phyloP scores from a whole-genome alignment of 2,329 filamentous ascomycete species.

The Ceratocystis eucalypticola region DNA sequence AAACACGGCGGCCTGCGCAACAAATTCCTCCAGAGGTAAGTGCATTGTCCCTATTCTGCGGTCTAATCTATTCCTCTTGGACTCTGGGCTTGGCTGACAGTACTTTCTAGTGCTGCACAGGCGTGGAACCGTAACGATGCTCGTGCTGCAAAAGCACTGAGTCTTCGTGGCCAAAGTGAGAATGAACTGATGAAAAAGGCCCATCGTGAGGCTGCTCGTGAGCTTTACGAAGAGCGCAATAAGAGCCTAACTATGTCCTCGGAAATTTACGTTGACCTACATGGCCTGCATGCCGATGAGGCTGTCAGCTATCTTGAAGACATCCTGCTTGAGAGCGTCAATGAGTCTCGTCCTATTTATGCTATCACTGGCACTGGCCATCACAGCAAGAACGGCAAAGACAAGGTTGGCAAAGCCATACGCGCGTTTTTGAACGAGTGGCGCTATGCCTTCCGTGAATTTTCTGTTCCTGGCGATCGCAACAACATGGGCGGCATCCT shows the following conservation, averaged over 20 bases:
- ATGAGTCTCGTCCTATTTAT: conserved; percentile 65
- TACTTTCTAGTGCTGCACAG: conserved; percentile 63
- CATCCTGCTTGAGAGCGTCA: conserved; percentile 68
- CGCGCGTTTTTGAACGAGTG: conserved; percentile 86
- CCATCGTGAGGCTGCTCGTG: conserved; percentile 80
- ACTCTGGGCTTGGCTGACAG: neutral
- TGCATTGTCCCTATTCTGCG: neutral
- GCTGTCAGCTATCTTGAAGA: conserved; percentile 87
- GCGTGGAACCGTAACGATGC: conserved; percentile 98
- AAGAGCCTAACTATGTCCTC: conserved; percentile 45
- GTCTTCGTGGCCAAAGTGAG: conserved; percentile 85
- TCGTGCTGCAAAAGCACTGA: conserved; percentile 85
- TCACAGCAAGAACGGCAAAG: conserved; percentile 96
- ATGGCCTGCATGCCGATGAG: conserved; percentile 97
- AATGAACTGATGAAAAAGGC: conserved; percentile 96
- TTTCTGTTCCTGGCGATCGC: conserved; percentile 87
- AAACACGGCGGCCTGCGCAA: conserved; percentile 93
- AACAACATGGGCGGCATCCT: conserved; percentile 66
- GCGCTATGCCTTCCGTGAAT: conserved; percentile 91
- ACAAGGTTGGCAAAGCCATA: conserved; percentile 92
- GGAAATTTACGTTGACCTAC: conserved; percentile 89
- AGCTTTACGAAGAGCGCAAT: conserved; percentile 89
- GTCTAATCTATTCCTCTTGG: neutral
- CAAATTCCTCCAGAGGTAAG: conserved; percentile 87
- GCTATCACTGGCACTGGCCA: conserved; percentile 95